A percentile compares a stretch with the other conserved stretches of the same genome.
Conservation (phyloP, 345 rosid genomes). For the Pugionium dolabratum region DNA sequence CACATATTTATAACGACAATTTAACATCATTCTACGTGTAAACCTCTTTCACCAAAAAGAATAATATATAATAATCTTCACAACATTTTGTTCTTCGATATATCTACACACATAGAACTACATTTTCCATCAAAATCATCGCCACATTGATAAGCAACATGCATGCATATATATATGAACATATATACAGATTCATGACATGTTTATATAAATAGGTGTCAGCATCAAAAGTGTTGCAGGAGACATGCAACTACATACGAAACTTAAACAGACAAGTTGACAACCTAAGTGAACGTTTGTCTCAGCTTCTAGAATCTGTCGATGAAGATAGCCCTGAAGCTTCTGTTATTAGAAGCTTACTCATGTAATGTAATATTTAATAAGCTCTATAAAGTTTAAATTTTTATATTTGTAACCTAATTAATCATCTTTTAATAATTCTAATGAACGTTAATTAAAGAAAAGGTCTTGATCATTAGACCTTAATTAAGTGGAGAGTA, state of each 20-base stretch:
- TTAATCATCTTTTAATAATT: too few species aligned
- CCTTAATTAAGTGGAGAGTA: too few species aligned
- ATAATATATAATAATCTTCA: background rate
- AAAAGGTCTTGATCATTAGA: too few species aligned
- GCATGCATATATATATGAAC: conserved; percentile 1
- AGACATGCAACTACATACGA: conserved; percentile 70
- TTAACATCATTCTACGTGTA: conserved; percentile 1
- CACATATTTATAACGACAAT: conserved; percentile 8
- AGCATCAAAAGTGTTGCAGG: conserved; percentile 73
- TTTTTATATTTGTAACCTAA: too few species aligned
- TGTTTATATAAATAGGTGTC: conserved; percentile 51
- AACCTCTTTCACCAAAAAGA: conserved; percentile 37
- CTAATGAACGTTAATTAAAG: too few species aligned
- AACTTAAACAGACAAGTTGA: conserved; percentile 81
- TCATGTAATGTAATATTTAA: conserved; percentile 45
- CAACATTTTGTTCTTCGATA: background rate
- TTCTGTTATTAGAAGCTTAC: conserved; percentile 78
- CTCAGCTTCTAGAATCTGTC: conserved; percentile 75
- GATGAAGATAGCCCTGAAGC: conserved; percentile 88
- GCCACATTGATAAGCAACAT: background rate
- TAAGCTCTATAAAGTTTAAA: too few species aligned
- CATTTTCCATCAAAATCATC: conserved; percentile 2
- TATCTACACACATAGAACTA: background rate
- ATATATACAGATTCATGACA: background rate
- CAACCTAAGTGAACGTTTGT: conserved; percentile 79